Conservation (phyloP, 768 basidiomycete genomes). For the Kwoniella dendrophila region DNA sequence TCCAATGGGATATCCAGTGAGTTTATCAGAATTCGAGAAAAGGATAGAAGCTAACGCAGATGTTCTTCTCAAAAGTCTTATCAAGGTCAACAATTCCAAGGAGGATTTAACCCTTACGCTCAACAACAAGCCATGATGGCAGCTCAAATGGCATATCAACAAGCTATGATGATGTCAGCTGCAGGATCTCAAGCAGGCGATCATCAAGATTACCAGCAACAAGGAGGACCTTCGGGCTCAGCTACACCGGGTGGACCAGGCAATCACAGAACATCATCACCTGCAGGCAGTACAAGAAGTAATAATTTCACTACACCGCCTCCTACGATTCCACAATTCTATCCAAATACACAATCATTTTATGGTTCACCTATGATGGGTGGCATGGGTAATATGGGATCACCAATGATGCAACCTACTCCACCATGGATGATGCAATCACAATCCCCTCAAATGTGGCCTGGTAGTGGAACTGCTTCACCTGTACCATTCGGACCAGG, state of each 20-base stretch:
- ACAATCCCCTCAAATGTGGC: constrained; percentile 17
- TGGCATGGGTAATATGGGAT: constrained; percentile 2
- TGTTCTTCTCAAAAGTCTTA: not conserved
- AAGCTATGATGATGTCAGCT: constrained; percentile 51
- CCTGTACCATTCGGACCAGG: constrained; percentile 4
- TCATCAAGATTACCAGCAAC: constrained; percentile 8
- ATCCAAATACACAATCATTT: constrained; percentile 2
- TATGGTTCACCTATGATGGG: constrained; percentile 21
- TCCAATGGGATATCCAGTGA: constrained; percentile 35
- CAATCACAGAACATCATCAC: constrained; percentile 6
- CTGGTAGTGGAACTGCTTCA: constrained; percentile 1
- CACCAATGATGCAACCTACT: constrained; percentile 11
- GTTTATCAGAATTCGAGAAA: not conserved
- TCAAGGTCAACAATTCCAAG: constrained; percentile 27
- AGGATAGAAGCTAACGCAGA: constrained; percentile 7
- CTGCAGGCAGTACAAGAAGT: constrained; percentile 14
- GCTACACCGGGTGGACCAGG: not conserved
- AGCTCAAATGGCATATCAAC: constrained; percentile 58
- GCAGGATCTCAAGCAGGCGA: constrained; percentile 37
- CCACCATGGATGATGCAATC: constrained; percentile 21
- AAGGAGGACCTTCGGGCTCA: not conserved
- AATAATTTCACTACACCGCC: constrained; percentile 16
- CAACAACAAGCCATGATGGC: constrained; percentile 58
- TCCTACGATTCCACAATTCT: constrained; percentile 14
- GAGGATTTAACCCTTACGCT: constrained; percentile 50